Evolutionary conservation across 257 asterid genomes (phyloP), one percentile per base, ranked within the genome.

Genomic region (Ehretia macrophylla): DNA sequence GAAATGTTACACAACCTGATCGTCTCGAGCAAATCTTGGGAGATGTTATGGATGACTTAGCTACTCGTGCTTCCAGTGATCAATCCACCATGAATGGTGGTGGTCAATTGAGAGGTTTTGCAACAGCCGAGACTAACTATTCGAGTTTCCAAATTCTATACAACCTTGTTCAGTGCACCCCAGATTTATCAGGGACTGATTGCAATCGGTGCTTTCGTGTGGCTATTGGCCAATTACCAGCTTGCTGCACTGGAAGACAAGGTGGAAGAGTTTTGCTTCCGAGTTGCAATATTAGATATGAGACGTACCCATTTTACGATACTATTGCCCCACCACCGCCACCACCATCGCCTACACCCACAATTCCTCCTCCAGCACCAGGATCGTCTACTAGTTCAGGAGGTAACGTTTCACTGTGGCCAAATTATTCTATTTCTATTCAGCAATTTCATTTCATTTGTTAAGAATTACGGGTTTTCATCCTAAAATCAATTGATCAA

Each of bases 131-230:
- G 23, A 38, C 51, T 6, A 42, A 51, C 9, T 61, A 10, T 10
- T 0, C 51, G 0, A 5, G n/a, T 5, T 5, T 20, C 14, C 39
- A 8, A 17, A 70, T 1, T 4, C 0, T 71, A 4, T 71, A 52
- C 23, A 20, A 44, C 19, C 63, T 64, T 0, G 70, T 32, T 4
- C 68, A 71, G 58, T 68, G 72, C 51, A 68, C 68, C 32, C 72
- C 79, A 22, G 69, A 68, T 64, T 13, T 74, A 6, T 49, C 77
- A 4, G 16, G 3, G 0, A 1, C 17, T 1, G 70, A 72, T 8
- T 68, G 74, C 20, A 8, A 11, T 0, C 14, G 8, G 0, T 72
- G 78, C 60, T 58, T 72, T 10, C 18, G 14, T 9, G 1, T 14
- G 1, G 64, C 52, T 10, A 32, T 55, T 5, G 5, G 17, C 0